Evolutionary conservation across 2,329 filamentous ascomycete genomes (phyloP), one percentile per base, ranked within the genome.

Genomic region (Cladosporium sp.): DNA sequence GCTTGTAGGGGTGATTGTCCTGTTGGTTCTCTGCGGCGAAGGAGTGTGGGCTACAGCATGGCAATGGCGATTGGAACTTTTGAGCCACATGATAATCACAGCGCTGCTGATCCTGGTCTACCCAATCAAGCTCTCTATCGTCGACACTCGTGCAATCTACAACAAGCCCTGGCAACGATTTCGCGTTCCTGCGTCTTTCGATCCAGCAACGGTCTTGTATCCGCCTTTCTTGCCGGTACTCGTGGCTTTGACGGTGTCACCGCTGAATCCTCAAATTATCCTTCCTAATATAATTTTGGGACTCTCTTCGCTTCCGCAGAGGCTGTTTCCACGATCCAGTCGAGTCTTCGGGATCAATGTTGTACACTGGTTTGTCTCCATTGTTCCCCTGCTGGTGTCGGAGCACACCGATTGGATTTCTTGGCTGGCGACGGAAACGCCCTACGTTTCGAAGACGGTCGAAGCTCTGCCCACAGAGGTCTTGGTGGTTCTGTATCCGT

Each of bases 131-230:
- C 60, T 72, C 14, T 72, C 70, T 4, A 65, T 72, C 51, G 67
- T 72, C 40, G 69, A 71, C 61, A 69, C 65, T 4, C 64, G 61
- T 34, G 65, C 66, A 9, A 61, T 61, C 15, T 67, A 63, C 28
- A 67, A 59, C 28, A 68, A 65, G 74, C 51, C 75, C 70, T 63
- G 77, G 79, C 51, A 83, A 50, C 68, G 71, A 20, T 74, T 86
- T 66, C 80, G 81, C 40, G 78, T 96, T 38, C 91, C 92, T 0
- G 77, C 85, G 3, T 81, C 84, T n/a, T 96, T 97, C 73, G 93
- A 97, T 69, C 92, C 92, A 2, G 93, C 93, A 6, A 90, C 92
- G 11, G 80, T 96, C n/a, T 74, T 97, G 59, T 97, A 97, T 70
- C 93, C 93, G 17, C 82, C 88, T 5, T 75, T 87, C 2, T 80